Base-by-base conservation (phyloP, 202 grass and related monocot genomes). In the Dendrocalamus latiflorus region DNA sequence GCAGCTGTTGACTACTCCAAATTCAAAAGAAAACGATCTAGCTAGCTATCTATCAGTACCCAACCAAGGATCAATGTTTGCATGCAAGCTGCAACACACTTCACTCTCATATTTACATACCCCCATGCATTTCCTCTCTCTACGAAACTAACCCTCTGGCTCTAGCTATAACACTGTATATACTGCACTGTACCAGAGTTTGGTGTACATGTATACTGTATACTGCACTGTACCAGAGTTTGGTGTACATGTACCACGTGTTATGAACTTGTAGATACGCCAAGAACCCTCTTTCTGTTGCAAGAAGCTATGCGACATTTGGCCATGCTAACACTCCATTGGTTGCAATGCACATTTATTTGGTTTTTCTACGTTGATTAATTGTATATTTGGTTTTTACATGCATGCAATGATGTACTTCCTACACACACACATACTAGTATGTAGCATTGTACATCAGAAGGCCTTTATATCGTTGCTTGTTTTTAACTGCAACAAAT, bases 1-100 rank as follows among this genome's bases (percentile, higher is more conserved):
- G 76, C 79, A 90, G 91, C 83, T 92, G 87, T 97, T 97, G 94
- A 94, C 94, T 89, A 88, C 77, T 76, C 51, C 42, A 53, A 86
- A 87, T 77, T 84, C 83, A 83, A 80, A 86, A 79, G 79, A 61
- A 69, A 83, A 83, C 75, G 80, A 64, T 47, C 79, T 65, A 68
- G 25, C 41, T 68, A 66, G 18, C 48, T 80, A 70, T 53, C 64
- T 83, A 78, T 68, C 61, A 28, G 28, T 33, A 58, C 43, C n/a
- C 28, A 28, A 36, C 42, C 12, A 44, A 44, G 11, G 7, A 67
- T 44, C 72, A 38, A n/a, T 75, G 51, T 24, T 57, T 58, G 68
- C 79, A 48, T 86, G 59, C 63, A 68, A 34, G 62, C 34, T 68
- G 37, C 62, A 68, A 8, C 50, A 76, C 38, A 53, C 38, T 37